A percentile compares a stretch with the other conserved stretches of the same genome.
phyloP scores from a whole-genome alignment of 1,139 yeast genomes.

The Candida pseudocylindracea region DNA sequence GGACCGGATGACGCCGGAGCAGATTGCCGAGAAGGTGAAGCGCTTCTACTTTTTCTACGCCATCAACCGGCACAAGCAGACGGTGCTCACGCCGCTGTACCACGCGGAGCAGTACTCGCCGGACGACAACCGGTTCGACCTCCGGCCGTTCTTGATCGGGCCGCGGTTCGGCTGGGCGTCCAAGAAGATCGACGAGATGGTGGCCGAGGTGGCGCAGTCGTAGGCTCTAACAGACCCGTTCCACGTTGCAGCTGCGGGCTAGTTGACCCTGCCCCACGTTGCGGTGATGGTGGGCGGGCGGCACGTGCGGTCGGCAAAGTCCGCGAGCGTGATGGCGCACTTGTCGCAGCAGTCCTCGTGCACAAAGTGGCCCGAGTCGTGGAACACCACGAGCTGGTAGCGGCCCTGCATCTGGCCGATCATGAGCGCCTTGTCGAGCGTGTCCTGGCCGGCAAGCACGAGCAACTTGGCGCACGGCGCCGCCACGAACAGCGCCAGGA shows the following conservation, averaged over 20 bases:
- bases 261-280: too few species aligned
- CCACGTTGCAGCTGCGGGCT: too few species aligned
- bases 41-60: conserved; percentile 85
- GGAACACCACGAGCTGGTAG: conserved; percentile 71
- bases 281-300: too few species aligned
- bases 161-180: conserved; percentile 88
- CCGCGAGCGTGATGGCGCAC: conserved; percentile 31
- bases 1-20: conserved; percentile 47
- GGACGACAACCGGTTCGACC: conserved; percentile 88
- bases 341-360: conserved; percentile 76
- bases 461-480: conserved; percentile 33
- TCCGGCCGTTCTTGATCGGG: conserved; percentile 79
- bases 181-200: conserved; percentile 64
- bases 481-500: conserved; percentile 36
- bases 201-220: conserved; percentile 13
- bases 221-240: too few species aligned
- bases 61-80: conserved; percentile 88
- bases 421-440: conserved; percentile 62
- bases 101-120: conserved; percentile 98
- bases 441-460: conserved; percentile 77
- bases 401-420: conserved; percentile 97
- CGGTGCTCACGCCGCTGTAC: conserved; percentile 87
- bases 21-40: conserved; percentile 83
- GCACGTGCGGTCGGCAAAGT: conserved; percentile 17
- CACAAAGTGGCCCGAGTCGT: conserved; percentile 61